Evolutionary conservation across 176 grass and related monocot species (phyloP).

Genomic region (Lolium multiflorum): DNA sequence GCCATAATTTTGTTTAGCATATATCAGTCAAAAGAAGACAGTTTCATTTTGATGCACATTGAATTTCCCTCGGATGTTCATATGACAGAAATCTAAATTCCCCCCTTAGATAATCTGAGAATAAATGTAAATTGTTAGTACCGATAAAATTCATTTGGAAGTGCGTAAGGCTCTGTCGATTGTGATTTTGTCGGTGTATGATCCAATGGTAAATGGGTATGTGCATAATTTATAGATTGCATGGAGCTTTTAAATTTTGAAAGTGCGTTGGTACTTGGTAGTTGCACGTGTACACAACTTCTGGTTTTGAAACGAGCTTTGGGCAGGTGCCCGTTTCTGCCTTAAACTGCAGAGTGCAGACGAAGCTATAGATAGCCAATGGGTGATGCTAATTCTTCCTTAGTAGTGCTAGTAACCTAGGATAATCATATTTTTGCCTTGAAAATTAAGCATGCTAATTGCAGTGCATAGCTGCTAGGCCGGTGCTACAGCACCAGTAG

Average conservation of each 20-base stretch:
- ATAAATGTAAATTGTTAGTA: background rate
- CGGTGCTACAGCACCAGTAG: too few species aligned
- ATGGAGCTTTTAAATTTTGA: background rate
- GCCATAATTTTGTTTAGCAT: background rate
- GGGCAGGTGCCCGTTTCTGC: background rate
- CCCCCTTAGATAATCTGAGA: background rate
- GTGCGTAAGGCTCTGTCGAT: background rate
- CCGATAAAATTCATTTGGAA: background rate
- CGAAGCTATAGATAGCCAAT: too few species aligned
- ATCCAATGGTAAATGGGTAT: background rate
- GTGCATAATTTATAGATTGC: background rate
- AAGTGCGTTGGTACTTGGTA: background rate
- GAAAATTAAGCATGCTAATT: too few species aligned
- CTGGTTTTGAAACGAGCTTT: background rate
- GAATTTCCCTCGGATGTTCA: background rate
- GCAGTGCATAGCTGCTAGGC: too few species aligned
- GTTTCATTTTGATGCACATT: background rate
- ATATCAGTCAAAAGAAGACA: background rate
- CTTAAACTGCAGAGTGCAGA: background rate
- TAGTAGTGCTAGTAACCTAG: too few species aligned
- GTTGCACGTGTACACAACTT: background rate
- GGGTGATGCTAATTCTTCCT: background rate
- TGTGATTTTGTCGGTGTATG: background rate
- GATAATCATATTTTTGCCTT: too few species aligned
- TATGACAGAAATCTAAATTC: background rate